Evolutionary conservation across 1,284 basidiomycete genomes (phyloP), one percentile per base, ranked within the genome.

Genomic region (Sphagnurus paluster): DNA sequence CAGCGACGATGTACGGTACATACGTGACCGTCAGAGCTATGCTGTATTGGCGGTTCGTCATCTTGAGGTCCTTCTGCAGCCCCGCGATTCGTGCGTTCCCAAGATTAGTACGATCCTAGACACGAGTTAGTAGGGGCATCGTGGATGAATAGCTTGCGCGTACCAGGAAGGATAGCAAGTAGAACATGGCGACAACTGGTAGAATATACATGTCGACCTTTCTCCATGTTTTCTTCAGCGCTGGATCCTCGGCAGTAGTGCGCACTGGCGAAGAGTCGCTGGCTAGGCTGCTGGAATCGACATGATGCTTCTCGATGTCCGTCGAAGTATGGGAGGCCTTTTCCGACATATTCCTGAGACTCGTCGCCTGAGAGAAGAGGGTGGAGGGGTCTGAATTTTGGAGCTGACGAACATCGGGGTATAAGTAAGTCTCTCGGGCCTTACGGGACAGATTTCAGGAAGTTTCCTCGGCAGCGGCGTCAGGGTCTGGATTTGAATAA

Each of bases 1-100:
- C 82, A 14, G 75, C 74, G 9, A 67, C 58, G 35, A 82, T 79
- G 52, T 84, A 86, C 0, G 82, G 80, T 14, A 55, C 25, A 20
- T 55, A 55, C 4, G 76, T 77, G 21, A 80, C 64, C 1, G 77
- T 80, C 37, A 82, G 61, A 4, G 71, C 75, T 14, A 53, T 44
- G 20, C 50, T 48, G 39, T 55, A 55, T 28, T 66, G 70, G 34
- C 72, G 60, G 39, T 78, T 74, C 3, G 71, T 68, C 64, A 85
- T 71, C 14, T 69, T 56, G 35, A 85, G 64, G 39, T 76, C 71
- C 4, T 34, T 45, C 35, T 52, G 50, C 13, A 52, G 25, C 9
- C 50, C 50, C n/a, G 50, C 47, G 28, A 52, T 33, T 20, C 50
- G 43, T 17, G 50, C 50, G 28, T 52, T 52, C 7, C 45, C 50